These are phyloP conservation scores for Annulohypoxylon nitens DNA, from an alignment of 495 filamentous ascomycete genomes.

Conservation along the genomic window DNA sequence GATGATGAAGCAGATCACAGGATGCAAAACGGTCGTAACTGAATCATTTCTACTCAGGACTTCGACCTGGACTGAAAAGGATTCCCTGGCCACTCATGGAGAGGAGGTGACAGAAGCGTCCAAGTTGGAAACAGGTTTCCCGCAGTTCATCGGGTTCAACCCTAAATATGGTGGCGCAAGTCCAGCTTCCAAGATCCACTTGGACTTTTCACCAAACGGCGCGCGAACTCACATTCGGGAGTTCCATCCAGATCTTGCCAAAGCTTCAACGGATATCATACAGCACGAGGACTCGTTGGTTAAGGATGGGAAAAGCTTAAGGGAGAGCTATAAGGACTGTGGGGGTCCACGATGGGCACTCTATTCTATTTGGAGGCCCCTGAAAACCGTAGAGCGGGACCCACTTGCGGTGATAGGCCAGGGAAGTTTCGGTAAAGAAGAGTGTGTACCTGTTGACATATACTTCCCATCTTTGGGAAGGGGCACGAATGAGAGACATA, in stretches of 20 bases:
- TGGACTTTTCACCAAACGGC: constrained; percentile 13
- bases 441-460: constrained; percentile 9
- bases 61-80: constrained; percentile 7
- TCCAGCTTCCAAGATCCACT: constrained; percentile 11
- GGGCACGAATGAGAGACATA: not conserved
- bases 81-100: constrained; percentile 6
- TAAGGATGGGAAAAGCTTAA: not conserved
- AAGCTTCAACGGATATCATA: constrained; percentile 18
- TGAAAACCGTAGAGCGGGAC: constrained; percentile 13
- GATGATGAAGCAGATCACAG: constrained; percentile 21
- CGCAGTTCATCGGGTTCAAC: constrained; percentile 16
- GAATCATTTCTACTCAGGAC: constrained; percentile 5
- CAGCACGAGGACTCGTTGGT: constrained; percentile 6
- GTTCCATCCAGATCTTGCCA: not conserved
- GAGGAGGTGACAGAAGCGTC: not conserved
- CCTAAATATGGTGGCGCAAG: constrained; percentile 9
- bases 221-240: constrained; percentile 14
- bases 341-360: constrained; percentile 17
- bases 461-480: not conserved
- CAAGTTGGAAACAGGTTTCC: constrained; percentile 7
- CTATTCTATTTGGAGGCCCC: constrained; percentile 15
- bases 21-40: constrained; percentile 15
- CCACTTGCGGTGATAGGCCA: constrained; percentile 14
- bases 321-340: constrained; percentile 10
- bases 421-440: not conserved